Evolutionary conservation across 805 yeast genomes (phyloP).

Genomic region (Candida oleophila): DNA sequence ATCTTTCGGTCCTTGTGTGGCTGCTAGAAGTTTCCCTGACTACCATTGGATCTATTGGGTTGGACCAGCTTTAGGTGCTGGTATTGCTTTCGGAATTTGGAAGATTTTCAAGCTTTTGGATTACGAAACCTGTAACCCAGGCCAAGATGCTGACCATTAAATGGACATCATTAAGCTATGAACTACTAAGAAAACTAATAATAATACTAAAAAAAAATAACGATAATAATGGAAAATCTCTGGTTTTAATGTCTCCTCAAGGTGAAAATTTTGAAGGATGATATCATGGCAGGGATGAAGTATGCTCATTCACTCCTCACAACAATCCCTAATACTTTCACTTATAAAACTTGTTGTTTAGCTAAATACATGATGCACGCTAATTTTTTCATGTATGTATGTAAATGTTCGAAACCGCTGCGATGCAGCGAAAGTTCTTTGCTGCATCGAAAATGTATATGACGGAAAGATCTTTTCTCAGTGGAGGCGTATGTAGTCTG

Average conservation of each 20-base stretch:
- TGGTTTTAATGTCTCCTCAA: too few relatives aligned
- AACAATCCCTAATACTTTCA: background rate
- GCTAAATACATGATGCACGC: background rate
- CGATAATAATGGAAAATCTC: too few relatives aligned
- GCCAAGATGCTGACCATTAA: slow-evolving; percentile 58
- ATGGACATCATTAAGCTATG: background rate
- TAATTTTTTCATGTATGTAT: background rate
- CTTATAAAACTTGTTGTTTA: background rate
- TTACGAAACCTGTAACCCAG: slow-evolving; percentile 69
- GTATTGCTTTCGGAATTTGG: slow-evolving; percentile 67
- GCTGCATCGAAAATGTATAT: background rate
- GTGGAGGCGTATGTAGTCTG: too few relatives aligned
- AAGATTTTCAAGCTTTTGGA: slow-evolving; percentile 61
- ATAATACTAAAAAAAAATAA: background rate
- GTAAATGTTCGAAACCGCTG: background rate
- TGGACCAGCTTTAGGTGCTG: slow-evolving; percentile 77
- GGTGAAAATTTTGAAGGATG: too few relatives aligned
- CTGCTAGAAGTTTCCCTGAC: slow-evolving; percentile 67
- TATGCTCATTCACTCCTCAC: background rate
- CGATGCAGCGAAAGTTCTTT: background rate
- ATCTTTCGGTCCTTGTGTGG: slow-evolving; percentile 80
- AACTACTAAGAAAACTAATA: background rate
- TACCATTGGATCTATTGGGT: slow-evolving; percentile 95
- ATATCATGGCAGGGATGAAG: background rate
- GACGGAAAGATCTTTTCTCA: too few relatives aligned